phyloP scores from a whole-genome alignment of 2,329 filamentous ascomycete species.

The Sarocladium oryzae region DNA sequence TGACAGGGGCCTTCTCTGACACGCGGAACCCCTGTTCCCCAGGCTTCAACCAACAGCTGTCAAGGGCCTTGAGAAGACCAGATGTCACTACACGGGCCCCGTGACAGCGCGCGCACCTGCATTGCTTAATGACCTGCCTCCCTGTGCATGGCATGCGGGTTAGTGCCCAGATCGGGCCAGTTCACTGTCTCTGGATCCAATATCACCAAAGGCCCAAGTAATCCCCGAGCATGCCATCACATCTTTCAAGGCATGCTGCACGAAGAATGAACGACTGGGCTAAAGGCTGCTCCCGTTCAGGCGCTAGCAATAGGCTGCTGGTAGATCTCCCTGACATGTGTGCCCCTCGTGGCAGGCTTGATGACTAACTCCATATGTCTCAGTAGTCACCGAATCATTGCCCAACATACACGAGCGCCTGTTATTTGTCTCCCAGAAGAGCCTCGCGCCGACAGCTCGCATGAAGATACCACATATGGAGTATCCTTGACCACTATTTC shows the following conservation, averaged over 20 bases:
- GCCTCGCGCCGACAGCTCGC: neutral
- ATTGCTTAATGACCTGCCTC: neutral
- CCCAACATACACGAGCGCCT: neutral
- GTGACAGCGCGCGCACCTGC: neutral
- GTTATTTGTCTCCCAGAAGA: neutral
- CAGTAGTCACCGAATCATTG: neutral
- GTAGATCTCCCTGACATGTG: neutral
- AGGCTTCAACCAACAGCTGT: constrained; percentile 2
- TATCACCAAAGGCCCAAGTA: neutral
- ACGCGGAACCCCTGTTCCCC: constrained; percentile 1
- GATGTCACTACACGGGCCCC: neutral
- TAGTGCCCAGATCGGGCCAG: constrained; percentile 1
- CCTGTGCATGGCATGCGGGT: constrained; percentile 2
- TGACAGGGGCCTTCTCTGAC: neutral
- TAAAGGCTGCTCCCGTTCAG: too few relatives aligned
- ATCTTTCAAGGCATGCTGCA: too few relatives aligned
- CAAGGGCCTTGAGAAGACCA: neutral
- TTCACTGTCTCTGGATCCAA: neutral
- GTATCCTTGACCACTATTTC: too few relatives aligned
- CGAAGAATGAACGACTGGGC: too few relatives aligned
- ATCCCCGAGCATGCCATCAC: too few relatives aligned
- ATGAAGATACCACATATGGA: neutral
- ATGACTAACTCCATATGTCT: neutral
- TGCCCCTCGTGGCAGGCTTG: neutral
- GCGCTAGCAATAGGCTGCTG: too few relatives aligned